phyloP scores from a whole-genome alignment of 1,284 basidiomycete genomes.

The Cryptococcus floricola region DNA sequence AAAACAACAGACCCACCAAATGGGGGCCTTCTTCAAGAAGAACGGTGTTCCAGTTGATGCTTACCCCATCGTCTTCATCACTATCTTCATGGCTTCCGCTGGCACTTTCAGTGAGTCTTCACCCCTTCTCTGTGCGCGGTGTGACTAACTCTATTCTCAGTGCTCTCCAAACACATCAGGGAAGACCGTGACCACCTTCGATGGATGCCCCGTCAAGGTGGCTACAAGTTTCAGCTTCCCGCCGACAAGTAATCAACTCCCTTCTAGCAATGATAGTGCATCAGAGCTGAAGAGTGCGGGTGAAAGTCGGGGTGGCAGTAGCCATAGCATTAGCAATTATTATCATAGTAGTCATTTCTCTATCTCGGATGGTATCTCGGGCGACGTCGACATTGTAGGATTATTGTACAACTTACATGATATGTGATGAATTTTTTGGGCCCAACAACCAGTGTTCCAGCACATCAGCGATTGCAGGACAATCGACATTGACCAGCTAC shows the following conservation, averaged over 20 bases:
- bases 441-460: no score
- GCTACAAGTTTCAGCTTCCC: conserved; percentile 16
- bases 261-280: background rate
- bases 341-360: background rate
- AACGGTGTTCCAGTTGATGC: conserved; percentile 20
- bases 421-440: background rate
- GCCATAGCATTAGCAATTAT: background rate
- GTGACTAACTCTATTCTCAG: conserved; percentile 1
- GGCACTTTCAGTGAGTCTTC: conserved; percentile 14
- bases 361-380: conserved; percentile 2
- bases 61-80: conserved; percentile 24
- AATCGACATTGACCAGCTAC: no score
- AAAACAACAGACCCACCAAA: no score
- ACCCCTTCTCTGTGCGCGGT: background rate
- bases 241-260: conserved; percentile 1
- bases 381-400: conserved; percentile 7
- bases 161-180: conserved; percentile 13
- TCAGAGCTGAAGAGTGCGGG: background rate
- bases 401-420: conserved; percentile 6
- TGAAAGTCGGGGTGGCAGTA: background rate
- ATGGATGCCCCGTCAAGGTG: conserved; percentile 10
- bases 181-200: conserved; percentile 21
- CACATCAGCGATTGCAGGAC: no score
- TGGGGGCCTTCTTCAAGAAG: conserved; percentile 14
- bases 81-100: conserved; percentile 18